These are phyloP conservation scores for Ceratobasidium sp. DNA, from an alignment of 1,284 basidiomycete species.

Conservation along the genomic window DNA sequence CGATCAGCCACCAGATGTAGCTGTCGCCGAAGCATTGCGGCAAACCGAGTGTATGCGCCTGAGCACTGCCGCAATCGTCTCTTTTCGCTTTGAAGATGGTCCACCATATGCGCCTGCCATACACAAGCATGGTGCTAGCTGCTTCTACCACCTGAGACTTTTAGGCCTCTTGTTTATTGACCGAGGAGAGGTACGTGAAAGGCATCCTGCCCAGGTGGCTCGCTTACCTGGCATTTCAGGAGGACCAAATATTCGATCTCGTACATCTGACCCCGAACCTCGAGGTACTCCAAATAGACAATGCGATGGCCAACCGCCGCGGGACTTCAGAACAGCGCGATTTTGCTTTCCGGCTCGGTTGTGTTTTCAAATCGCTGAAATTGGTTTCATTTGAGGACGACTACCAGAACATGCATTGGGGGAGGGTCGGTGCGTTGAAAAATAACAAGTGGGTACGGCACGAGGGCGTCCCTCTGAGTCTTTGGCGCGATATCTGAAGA, in stretches of 20 bases:
- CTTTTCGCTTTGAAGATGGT: constrained; percentile 36
- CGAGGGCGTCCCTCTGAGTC: constrained; percentile 10
- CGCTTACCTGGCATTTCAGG: constrained; percentile 1
- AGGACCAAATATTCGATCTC: constrained; percentile 23
- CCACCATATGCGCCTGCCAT: constrained; percentile 9
- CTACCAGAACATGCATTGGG: constrained; percentile 26
- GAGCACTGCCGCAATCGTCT: constrained; percentile 15
- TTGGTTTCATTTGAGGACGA: constrained; percentile 40
- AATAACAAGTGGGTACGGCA: constrained; percentile 27
- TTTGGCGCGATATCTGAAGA: constrained; percentile 25
- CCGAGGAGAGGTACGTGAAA: constrained; percentile 24
- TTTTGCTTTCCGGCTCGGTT: constrained; percentile 33
- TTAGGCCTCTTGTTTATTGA: constrained; percentile 34
- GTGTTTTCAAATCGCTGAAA: constrained; percentile 20
- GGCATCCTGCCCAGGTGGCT: background rate
- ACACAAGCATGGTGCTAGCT: constrained; percentile 1
- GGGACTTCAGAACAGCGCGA: constrained; percentile 27
- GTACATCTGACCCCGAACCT: constrained; percentile 22
- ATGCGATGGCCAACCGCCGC: constrained; percentile 37
- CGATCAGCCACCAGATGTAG: constrained; percentile 5
- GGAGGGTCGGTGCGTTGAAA: constrained; percentile 10
- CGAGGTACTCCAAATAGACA: constrained; percentile 33
- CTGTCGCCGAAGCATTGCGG: constrained; percentile 11
- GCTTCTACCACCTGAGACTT: constrained; percentile 21
- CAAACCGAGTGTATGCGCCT: constrained; percentile 35